A percentile compares a stretch with the other conserved stretches of the same genome.
phyloP scores from a whole-genome alignment of 2,329 filamentous ascomycete genomes.

The Metarhizium guizhouense region DNA sequence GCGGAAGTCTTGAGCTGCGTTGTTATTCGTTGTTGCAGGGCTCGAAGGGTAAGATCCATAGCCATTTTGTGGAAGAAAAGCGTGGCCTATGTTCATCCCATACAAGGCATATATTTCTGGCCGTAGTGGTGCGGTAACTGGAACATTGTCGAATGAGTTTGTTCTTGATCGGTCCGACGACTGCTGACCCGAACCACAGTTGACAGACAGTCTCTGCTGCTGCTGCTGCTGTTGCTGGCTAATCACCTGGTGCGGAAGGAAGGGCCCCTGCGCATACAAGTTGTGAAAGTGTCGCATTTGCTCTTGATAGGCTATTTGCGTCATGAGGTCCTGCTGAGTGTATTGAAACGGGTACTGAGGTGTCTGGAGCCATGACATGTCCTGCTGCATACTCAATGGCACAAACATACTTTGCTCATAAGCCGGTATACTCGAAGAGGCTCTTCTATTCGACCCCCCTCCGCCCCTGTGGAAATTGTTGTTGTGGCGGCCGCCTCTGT shows the following conservation, averaged over 20 bases:
- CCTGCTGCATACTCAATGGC: slow-evolving; percentile 35
- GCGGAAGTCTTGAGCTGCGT: slow-evolving; percentile 42
- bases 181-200: slow-evolving; percentile 16
- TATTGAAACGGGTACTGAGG: slow-evolving; percentile 32
- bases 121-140: slow-evolving; percentile 47
- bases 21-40: slow-evolving; percentile 37
- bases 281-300: slow-evolving; percentile 24
- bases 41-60: slow-evolving; percentile 49
- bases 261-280: slow-evolving; percentile 26
- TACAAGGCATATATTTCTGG: slow-evolving; percentile 48
- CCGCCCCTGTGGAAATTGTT: slow-evolving; percentile 22
- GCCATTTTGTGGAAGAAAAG: slow-evolving; percentile 38
- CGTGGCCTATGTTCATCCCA: slow-evolving; percentile 29
- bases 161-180: slow-evolving; percentile 46
- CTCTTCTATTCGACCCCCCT: slow-evolving; percentile 37
- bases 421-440: slow-evolving; percentile 41
- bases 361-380: slow-evolving; percentile 41
- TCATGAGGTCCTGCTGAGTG: slow-evolving; percentile 29
- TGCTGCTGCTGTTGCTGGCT: slow-evolving; percentile 26
- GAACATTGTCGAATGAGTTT: slow-evolving; percentile 54
- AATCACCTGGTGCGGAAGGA: slow-evolving; percentile 26
- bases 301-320: slow-evolving; percentile 30
- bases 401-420: slow-evolving; percentile 43
- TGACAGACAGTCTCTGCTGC: slow-evolving; percentile 20
- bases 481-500: slow-evolving; percentile 39